Conservation (phyloP, 805 yeast species). For the Kockiozyma suomiensis region DNA sequence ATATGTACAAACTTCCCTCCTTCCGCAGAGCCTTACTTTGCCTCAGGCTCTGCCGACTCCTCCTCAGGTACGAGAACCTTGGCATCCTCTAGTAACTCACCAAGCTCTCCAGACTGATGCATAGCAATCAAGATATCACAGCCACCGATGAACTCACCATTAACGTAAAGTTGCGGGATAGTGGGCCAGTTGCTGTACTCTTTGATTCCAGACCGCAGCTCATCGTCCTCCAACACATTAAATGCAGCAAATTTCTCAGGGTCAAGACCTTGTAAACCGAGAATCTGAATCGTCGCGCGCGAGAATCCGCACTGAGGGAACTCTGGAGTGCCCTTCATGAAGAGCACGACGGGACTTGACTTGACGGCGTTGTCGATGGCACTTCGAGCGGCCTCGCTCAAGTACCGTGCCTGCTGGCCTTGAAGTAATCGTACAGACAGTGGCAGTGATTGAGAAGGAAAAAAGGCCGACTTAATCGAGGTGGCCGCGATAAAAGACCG, state of each 20-base stretch:
- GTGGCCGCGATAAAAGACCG: slow-evolving; percentile 15
- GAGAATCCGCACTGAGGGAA: slow-evolving; percentile 98
- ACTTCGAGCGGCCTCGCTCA: slow-evolving; percentile 75
- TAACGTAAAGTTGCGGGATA: slow-evolving; percentile 90
- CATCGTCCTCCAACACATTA: slow-evolving; percentile 92
- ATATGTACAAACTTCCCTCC: slow-evolving; percentile 1
- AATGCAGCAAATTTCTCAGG: slow-evolving; percentile 96
- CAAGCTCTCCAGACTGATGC: slow-evolving; percentile 89
- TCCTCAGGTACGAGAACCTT: slow-evolving; percentile 13
- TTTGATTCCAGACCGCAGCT: slow-evolving; percentile 91
- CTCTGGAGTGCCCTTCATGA: slow-evolving; percentile 99
- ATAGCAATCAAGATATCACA: slow-evolving; percentile 91
- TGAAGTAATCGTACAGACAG: slow-evolving; percentile 12
- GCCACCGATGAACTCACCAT: slow-evolving; percentile 92
- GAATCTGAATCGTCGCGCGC: slow-evolving; percentile 86
- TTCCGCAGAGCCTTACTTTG: background rate
- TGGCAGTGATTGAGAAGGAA: slow-evolving; percentile 9
- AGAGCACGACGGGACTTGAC: slow-evolving; percentile 91
- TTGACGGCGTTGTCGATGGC: slow-evolving; percentile 86
- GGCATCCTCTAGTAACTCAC: slow-evolving; percentile 67
- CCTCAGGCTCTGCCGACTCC: slow-evolving; percentile 2
- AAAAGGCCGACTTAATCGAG: slow-evolving; percentile 15
- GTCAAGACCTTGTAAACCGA: slow-evolving; percentile 97
- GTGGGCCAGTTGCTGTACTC: slow-evolving; percentile 98
- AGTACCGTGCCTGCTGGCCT: slow-evolving; percentile 46